Evolutionary conservation across 345 rosid genomes (phyloP).

Genomic region (Kernera saxatilis): DNA sequence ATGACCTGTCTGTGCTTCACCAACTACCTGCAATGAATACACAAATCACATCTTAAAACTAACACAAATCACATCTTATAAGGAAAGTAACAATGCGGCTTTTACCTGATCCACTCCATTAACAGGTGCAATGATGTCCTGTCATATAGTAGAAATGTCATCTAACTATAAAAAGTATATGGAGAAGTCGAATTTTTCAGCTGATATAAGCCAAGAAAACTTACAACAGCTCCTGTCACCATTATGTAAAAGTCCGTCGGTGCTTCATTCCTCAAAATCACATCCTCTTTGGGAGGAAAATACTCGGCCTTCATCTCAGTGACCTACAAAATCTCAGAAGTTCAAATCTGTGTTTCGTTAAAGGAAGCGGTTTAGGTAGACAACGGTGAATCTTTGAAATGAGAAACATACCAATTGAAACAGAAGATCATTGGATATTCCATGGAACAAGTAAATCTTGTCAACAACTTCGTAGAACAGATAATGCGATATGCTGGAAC

Average conservation of each 20-base stretch:
- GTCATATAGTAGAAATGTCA: slow-evolving; percentile 5
- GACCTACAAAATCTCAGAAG: slow-evolving; percentile 43
- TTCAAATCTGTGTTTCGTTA: background rate
- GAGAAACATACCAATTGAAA: slow-evolving; percentile 68
- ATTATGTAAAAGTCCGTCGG: slow-evolving; percentile 79
- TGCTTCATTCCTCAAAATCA: slow-evolving; percentile 84
- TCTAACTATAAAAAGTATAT: slow-evolving; percentile 16
- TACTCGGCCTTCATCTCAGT: slow-evolving; percentile 92
- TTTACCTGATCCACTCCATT: slow-evolving; percentile 67
- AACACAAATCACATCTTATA: slow-evolving; percentile 16
- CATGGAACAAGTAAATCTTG: slow-evolving; percentile 73
- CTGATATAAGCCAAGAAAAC: slow-evolving; percentile 3
- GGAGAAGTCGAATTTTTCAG: background rate
- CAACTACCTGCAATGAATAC: slow-evolving; percentile 44
- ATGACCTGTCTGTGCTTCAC: slow-evolving; percentile 65
- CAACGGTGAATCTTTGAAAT: background rate
- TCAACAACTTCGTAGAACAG: slow-evolving; percentile 76
- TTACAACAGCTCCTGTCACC: slow-evolving; percentile 81
- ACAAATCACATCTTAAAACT: slow-evolving; percentile 1
- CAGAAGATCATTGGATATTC: slow-evolving; percentile 86
- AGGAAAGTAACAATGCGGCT: background rate
- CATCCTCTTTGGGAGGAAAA: slow-evolving; percentile 91
- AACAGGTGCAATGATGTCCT: slow-evolving; percentile 55
- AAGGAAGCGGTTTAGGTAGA: background rate
- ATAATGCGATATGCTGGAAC: slow-evolving; percentile 65